These are phyloP conservation scores for Escovopsis sp. DNA, from an alignment of 2,329 filamentous ascomycete species.

Conservation along the genomic window DNA sequence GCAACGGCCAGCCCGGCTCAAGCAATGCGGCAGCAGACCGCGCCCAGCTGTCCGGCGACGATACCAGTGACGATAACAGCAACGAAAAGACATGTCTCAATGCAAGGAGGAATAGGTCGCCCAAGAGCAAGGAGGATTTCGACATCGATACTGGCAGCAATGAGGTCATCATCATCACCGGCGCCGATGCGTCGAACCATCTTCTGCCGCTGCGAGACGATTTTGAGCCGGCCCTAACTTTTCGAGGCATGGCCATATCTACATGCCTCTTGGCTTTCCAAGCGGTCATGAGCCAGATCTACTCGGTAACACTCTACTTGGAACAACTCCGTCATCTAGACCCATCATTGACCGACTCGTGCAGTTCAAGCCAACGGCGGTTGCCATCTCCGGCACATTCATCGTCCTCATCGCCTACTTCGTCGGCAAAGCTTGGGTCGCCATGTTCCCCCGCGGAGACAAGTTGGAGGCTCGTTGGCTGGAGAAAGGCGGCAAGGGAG, in stretches of 20 bases:
- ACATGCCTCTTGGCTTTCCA: constrained; percentile 36
- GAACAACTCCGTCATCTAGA: no score
- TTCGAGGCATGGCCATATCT: constrained; percentile 36
- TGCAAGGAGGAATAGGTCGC: no score
- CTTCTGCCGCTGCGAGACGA: constrained; percentile 39
- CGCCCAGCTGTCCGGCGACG: no score
- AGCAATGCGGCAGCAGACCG: no score
- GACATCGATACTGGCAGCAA: constrained; percentile 20
- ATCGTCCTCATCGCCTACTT: constrained; percentile 44
- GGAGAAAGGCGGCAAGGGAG: constrained; percentile 23
- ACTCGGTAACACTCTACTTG: constrained; percentile 20
- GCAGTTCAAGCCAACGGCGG: constrained; percentile 36
- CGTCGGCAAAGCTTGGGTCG: constrained; percentile 26
- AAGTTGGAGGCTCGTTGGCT: constrained; percentile 32
- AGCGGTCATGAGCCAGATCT: constrained; percentile 41
- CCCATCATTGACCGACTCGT: not conserved
- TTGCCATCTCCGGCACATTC: constrained; percentile 36
- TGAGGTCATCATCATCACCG: constrained; percentile 34
- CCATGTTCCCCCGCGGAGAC: constrained; percentile 30
- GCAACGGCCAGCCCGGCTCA: no score
- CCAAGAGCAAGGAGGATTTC: constrained; percentile 2
- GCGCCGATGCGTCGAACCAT: constrained; percentile 33
- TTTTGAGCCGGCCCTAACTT: constrained; percentile 33
- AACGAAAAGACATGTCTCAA: no score
- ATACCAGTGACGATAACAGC: no score